Percentiles rank a stretch among this genome's conserved stretches.
Evolutionary conservation across 2,329 filamentous ascomycete genomes (phyloP).

Genomic region (Ceratocystis ficicola): DNA sequence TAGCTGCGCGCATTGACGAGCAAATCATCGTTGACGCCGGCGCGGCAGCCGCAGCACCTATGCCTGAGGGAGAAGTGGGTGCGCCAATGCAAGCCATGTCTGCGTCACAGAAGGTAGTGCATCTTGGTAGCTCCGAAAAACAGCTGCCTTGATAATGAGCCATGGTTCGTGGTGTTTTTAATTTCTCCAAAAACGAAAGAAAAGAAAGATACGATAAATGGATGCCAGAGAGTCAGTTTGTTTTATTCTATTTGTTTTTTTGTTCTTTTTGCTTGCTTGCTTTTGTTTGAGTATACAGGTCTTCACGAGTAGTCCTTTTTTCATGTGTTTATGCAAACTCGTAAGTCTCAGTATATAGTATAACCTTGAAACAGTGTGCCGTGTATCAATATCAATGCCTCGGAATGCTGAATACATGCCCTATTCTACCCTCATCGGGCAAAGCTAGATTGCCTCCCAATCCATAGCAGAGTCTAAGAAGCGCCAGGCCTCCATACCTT

Average conservation of each 20-base stretch:
- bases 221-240: too few species aligned
- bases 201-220: not conserved
- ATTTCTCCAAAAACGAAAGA: not conserved
- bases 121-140: conserved; percentile 19
- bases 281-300: not conserved
- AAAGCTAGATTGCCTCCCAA: conserved; percentile 35
- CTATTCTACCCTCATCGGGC: not conserved
- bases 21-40: conserved; percentile 56
- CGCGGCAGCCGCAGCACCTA: conserved; percentile 30
- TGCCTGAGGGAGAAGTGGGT: conserved; percentile 16
- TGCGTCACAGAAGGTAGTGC: conserved; percentile 19
- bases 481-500: conserved; percentile 34
- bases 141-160: conserved; percentile 13
- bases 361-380: too few species aligned
- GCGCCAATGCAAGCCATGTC: conserved; percentile 21
- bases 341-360: too few species aligned
- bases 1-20: conserved; percentile 43
- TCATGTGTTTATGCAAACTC: not conserved
- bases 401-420: not conserved
- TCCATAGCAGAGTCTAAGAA: conserved; percentile 51
- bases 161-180: too few species aligned
- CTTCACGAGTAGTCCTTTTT: not conserved
- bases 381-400: not conserved
- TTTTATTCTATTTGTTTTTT: too few species aligned
- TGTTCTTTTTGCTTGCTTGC: not conserved